Percentiles rank a stretch among this genome's conserved stretches.
Conservation (phyloP, 2,329 filamentous ascomycete species). For the Scedosporium minutisporum region DNA sequence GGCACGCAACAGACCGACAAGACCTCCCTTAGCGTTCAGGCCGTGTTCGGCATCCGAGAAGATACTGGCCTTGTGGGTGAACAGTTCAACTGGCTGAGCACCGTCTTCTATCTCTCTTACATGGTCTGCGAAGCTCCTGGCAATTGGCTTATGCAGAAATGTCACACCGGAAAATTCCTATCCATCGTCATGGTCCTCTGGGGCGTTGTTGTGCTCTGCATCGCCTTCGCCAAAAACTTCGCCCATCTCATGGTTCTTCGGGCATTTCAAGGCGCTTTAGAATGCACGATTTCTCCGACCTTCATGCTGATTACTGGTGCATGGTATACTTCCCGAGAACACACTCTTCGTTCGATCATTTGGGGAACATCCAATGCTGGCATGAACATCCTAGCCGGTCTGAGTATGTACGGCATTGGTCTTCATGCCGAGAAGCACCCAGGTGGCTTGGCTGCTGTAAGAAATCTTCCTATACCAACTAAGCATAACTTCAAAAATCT, state of each 20-base stretch:
- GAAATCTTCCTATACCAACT: conserved; percentile 8
- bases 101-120: conserved; percentile 20
- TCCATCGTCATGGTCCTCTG: too few relatives aligned
- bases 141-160: conserved; percentile 22
- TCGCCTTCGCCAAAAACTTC: too few relatives aligned
- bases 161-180: background rate
- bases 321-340: conserved; percentile 14
- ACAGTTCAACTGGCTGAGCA: conserved; percentile 21
- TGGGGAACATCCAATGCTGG: conserved; percentile 23
- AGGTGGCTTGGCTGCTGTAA: conserved; percentile 13
- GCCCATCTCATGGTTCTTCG: too few relatives aligned
- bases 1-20: conserved; percentile 21
- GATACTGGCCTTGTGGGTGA: conserved; percentile 19
- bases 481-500: too few relatives aligned
- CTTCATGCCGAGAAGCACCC: conserved; percentile 14
- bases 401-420: conserved; percentile 19
- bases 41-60: conserved; percentile 19
- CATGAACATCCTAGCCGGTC: conserved; percentile 20
- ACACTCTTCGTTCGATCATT: conserved; percentile 19
- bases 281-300: too few relatives aligned
- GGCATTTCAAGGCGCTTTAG: too few relatives aligned
- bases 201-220: too few relatives aligned
- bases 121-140: conserved; percentile 17
- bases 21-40: conserved; percentile 18
- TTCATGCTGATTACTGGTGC: too few relatives aligned